These are phyloP conservation scores for Pezicula rhizophila DNA, from an alignment of 2,329 filamentous ascomycete genomes.

Conservation along the genomic window DNA sequence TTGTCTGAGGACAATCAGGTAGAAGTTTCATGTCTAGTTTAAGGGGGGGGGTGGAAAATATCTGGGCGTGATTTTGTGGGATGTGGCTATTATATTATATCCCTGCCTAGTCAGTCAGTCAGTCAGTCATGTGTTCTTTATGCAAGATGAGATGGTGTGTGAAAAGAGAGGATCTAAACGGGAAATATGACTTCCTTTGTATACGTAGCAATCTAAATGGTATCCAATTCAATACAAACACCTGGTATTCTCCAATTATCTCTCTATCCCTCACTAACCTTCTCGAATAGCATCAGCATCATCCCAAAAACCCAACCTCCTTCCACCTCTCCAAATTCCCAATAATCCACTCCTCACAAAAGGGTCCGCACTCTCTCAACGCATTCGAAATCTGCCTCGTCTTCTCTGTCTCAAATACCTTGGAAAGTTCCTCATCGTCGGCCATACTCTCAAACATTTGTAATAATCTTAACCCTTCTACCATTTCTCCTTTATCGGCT, in stretches of 20 bases:
- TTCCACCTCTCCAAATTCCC: constrained; percentile 18
- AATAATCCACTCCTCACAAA: constrained; percentile 15
- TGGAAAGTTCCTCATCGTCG: constrained; percentile 3
- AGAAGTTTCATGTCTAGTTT: too few species aligned
- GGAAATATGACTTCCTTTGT: too few species aligned
- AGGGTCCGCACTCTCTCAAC: constrained; percentile 13
- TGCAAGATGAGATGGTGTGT: too few species aligned
- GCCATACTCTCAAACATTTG: constrained; percentile 21
- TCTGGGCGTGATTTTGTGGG: too few species aligned
- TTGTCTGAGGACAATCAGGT: too few species aligned
- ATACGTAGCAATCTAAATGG: too few species aligned
- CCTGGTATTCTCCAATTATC: background rate
- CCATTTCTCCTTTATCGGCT: constrained; percentile 4
- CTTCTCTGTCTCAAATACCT: constrained; percentile 18
- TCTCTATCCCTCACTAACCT: background rate
- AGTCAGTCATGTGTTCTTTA: too few species aligned
- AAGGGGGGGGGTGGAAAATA: too few species aligned
- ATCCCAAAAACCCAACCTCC: constrained; percentile 12
- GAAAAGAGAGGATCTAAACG: too few species aligned
- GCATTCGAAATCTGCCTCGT: constrained; percentile 8
- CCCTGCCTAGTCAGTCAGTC: too few species aligned
- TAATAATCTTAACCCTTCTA: constrained; percentile 18
- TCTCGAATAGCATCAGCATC: background rate
- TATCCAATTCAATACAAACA: background rate
- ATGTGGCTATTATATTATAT: too few species aligned